A percentile compares a stretch with the other conserved stretches of the same genome.
These are phyloP conservation scores for Staphylotrichum tortipilum DNA, from an alignment of 495 filamentous ascomycete genomes.

Conservation along the genomic window DNA sequence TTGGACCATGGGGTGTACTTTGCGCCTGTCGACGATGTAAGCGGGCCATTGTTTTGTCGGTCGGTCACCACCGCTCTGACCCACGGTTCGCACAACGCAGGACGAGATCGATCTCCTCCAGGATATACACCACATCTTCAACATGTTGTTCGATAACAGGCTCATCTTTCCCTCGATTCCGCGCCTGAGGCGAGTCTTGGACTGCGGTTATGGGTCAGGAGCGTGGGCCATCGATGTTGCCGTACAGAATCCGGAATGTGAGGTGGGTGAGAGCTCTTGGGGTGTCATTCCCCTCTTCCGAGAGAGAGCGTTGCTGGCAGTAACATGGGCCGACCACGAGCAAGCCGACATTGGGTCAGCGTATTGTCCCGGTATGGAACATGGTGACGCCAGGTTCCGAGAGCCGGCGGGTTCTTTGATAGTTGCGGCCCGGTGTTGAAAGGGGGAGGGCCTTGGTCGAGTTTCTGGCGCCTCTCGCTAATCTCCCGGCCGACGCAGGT, in stretches of 20 bases:
- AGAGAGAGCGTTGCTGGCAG: no score
- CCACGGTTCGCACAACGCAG: slow-evolving; percentile 36
- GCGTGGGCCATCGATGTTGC: slow-evolving; percentile 41
- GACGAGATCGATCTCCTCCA: slow-evolving; percentile 72
- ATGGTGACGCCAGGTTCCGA: no score
- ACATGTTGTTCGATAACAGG: slow-evolving; percentile 62
- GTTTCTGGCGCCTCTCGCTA: background rate
- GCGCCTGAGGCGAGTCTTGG: slow-evolving; percentile 58
- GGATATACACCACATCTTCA: slow-evolving; percentile 61
- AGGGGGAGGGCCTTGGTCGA: no score
- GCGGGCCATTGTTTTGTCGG: slow-evolving; percentile 8
- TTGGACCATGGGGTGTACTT: slow-evolving; percentile 67
- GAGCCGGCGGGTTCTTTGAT: no score
- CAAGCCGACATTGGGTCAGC: no score
- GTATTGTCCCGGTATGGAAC: no score
- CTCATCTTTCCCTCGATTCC: slow-evolving; percentile 72
- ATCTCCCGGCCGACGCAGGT: slow-evolving; percentile 45
- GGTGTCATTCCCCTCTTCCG: background rate
- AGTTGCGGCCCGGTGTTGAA: no score
- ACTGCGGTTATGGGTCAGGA: slow-evolving; percentile 66
- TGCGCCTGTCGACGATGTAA: slow-evolving; percentile 79
- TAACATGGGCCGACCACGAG: no score
- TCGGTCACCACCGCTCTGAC: no score
- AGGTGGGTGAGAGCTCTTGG: slow-evolving; percentile 47
- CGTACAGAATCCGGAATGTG: slow-evolving; percentile 59